These are phyloP conservation scores for Blastomyces parvus DNA, from an alignment of 2,329 filamentous ascomycete species.

Conservation along the genomic window DNA sequence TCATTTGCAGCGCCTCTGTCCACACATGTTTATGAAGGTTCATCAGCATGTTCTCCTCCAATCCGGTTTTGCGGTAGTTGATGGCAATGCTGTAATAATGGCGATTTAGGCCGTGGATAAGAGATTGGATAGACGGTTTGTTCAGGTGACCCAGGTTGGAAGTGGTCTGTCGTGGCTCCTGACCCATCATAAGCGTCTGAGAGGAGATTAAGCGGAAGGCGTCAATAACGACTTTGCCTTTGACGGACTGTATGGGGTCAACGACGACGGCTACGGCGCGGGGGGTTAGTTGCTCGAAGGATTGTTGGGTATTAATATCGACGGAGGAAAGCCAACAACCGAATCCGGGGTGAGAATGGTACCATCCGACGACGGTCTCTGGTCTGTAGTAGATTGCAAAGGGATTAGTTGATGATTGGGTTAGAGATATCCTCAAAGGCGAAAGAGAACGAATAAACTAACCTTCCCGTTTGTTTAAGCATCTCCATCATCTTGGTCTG, in stretches of 20 bases:
- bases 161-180: conserved; percentile 94
- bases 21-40: conserved; percentile 99
- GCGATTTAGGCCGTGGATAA: conserved; percentile 94
- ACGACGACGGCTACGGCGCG: conserved; percentile 96
- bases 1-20: conserved; percentile 96
- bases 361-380: conserved; percentile 97
- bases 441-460: conserved; percentile 25
- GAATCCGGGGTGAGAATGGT: conserved; percentile 97
- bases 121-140: conserved; percentile 98
- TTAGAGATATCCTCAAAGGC: background rate
- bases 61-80: conserved; percentile 92
- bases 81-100: conserved; percentile 99
- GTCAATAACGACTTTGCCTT: conserved; percentile 98
- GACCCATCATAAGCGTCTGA: conserved; percentile 93
- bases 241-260: conserved; percentile 97
- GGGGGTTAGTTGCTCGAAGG: conserved; percentile 96
- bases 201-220: conserved; percentile 98
- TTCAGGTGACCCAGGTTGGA: conserved; percentile 97
- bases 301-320: conserved; percentile 99
- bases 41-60: conserved; percentile 99
- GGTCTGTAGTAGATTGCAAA: conserved; percentile 48
- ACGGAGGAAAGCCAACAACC: conserved; percentile 98
- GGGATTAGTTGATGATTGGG: background rate
- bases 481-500: conserved; percentile 99
- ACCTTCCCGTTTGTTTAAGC: conserved; percentile 94